Conservation (phyloP, 768 basidiomycete species). For the Lactarius vividus region DNA sequence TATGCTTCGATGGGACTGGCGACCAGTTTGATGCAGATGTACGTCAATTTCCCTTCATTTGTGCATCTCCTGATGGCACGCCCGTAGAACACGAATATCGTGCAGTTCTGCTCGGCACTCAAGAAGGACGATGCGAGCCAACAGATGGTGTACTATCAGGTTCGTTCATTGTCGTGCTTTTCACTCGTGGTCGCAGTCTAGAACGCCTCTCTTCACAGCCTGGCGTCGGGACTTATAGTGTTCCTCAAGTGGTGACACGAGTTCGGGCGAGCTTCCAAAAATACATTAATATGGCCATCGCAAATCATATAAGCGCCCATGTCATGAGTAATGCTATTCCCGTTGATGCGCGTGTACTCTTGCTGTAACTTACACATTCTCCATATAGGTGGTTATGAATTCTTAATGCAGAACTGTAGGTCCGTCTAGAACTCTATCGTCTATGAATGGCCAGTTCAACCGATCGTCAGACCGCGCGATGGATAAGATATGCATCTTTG, state of each 20-base stretch:
- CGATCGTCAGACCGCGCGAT: constrained; percentile 51
- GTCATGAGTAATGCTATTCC: constrained; percentile 53
- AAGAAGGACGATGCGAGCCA: constrained; percentile 59
- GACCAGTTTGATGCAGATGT: constrained; percentile 70
- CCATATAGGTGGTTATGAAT: constrained; percentile 63
- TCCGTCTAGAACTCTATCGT: neutral
- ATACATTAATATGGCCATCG: constrained; percentile 58
- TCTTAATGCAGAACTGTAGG: constrained; percentile 74
- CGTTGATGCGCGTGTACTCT: neutral
- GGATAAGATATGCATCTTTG: constrained; percentile 78
- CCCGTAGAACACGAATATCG: constrained; percentile 65
- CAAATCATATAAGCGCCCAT: constrained; percentile 60
- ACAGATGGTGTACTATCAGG: constrained; percentile 79
- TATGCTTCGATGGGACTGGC: constrained; percentile 68
- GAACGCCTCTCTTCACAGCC: constrained; percentile 39
- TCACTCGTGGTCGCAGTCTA: neutral
- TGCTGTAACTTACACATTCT: neutral
- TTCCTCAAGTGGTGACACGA: constrained; percentile 60
- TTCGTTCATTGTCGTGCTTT: constrained; percentile 26
- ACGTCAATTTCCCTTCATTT: constrained; percentile 26
- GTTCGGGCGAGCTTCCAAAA: constrained; percentile 52
- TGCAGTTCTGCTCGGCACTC: constrained; percentile 65
- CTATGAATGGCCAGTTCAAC: neutral
- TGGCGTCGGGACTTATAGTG: constrained; percentile 70
- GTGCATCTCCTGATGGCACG: neutral